These are phyloP conservation scores for Carex scoparia DNA, from an alignment of 176 grass and related monocot species.

Conservation along the genomic window DNA sequence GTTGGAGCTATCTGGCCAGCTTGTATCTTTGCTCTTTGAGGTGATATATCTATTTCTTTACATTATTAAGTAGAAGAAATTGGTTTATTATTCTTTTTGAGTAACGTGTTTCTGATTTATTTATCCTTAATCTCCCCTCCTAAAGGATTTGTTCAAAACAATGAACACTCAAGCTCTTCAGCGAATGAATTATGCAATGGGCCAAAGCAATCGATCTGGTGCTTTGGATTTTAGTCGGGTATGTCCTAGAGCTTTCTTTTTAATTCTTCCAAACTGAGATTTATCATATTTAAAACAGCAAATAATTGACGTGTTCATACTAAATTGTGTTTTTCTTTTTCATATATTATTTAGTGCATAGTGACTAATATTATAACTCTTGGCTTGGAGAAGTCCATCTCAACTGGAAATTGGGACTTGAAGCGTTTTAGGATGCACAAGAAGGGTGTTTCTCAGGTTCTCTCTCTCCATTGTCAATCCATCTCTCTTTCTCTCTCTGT, in stretches of 20 bases:
- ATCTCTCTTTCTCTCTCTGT: neutral
- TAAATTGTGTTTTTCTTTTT: constrained; percentile 15
- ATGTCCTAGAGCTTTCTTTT: constrained; percentile 17
- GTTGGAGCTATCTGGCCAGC: constrained; percentile 85
- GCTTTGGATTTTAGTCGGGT: constrained; percentile 72
- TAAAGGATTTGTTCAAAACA: constrained; percentile 95
- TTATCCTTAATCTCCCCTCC: neutral
- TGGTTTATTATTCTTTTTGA: neutral
- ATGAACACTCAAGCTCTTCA: constrained; percentile 52
- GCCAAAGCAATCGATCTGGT: constrained; percentile 47
- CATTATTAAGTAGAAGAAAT: neutral
- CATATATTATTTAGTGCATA: constrained; percentile 32
- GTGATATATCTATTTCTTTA: constrained; percentile 26
- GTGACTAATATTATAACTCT: constrained; percentile 37
- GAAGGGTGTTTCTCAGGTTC: constrained; percentile 95
- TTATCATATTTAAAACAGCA: neutral
- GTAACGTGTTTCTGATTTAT: neutral
- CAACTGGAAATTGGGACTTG: constrained; percentile 96
- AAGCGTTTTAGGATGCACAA: constrained; percentile 93
- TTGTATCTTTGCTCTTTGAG: constrained; percentile 95
- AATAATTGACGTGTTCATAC: neutral
- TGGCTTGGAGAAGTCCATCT: constrained; percentile 82
- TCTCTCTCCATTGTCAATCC: neutral
- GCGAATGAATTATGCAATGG: constrained; percentile 41
- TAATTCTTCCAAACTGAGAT: constrained; percentile 1